Evolutionary conservation across 176 grass and related monocot species (phyloP).

Genomic region (Cocos nucifera): DNA sequence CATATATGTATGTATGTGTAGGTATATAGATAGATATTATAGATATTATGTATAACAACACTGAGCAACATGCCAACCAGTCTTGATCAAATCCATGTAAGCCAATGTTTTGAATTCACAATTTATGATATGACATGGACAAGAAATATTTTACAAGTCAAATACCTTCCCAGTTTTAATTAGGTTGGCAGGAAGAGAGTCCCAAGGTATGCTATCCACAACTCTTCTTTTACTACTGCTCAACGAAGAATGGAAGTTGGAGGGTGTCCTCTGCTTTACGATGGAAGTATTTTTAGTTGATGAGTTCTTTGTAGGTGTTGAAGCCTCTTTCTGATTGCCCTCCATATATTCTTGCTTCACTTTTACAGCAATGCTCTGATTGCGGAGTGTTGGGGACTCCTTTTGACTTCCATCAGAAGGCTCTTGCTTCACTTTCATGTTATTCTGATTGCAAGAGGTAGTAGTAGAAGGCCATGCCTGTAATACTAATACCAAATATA

Average conservation of each 20-base stretch:
- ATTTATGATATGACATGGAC: too few species aligned
- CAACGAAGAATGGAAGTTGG: constrained; percentile 24
- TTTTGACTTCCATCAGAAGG: too few species aligned
- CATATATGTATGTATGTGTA: too few species aligned
- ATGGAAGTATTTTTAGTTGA: constrained; percentile 22
- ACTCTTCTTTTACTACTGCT: constrained; percentile 53
- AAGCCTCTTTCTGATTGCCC: constrained; percentile 20
- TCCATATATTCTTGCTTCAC: constrained; percentile 50
- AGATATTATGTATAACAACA: too few species aligned
- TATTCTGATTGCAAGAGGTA: too few species aligned
- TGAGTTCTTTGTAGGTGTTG: constrained; percentile 9
- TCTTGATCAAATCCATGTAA: too few species aligned
- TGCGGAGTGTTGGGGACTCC: constrained; percentile 8
- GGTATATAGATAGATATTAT: too few species aligned
- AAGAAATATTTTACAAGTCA: neutral
- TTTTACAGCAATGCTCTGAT: constrained; percentile 30
- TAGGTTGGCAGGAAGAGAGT: constrained; percentile 68
- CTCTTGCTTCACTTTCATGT: too few species aligned
- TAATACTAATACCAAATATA: constrained; percentile 43
- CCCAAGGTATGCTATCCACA: constrained; percentile 67
- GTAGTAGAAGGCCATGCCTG: constrained; percentile 40
- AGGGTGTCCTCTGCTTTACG: constrained; percentile 28
- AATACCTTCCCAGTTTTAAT: constrained; percentile 80
- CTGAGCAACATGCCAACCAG: too few species aligned
- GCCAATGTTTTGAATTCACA: too few species aligned